Evolutionary conservation across 148 eudicot species (phyloP), one percentile per base, ranked within the genome.

Genomic region (Beta vulgaris): DNA sequence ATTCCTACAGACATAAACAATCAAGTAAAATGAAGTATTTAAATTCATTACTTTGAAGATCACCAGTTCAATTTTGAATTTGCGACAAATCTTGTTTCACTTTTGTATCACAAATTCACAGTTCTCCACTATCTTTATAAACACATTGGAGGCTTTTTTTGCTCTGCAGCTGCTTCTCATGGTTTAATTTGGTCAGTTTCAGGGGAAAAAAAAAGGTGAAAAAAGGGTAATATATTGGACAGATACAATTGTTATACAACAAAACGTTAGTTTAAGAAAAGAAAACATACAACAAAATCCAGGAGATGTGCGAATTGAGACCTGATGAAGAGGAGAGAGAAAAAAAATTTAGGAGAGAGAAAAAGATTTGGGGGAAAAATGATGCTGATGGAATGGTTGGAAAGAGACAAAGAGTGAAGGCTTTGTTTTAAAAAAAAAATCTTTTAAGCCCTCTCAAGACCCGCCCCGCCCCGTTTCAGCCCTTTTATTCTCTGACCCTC

Each of bases 191-290:
- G 31, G 54, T 75, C 73, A 39, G 67, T 48, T 36, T 44, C 68
- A 60, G 70, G 68, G 57, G 72, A 61, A 59, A 42, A n/a, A n/a
- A 51, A 82, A 79, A 79, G 83, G 76, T 71, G 77, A 31, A 73
- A 36, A 63, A 62, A 44, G 26, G 49, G 49, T 46, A 78, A 65
- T 66, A 48, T 28, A 51, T 62, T 60, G 79, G 25, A 65, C 44
- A 46, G 26, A 31, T 64, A 36, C 59, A 72, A n/a, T 39, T 71
- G 51, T 23, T 36, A 43, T 23, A 31, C 4, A 35, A 16, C n/a
- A 35, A 63, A 35, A 35, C n/a, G 39, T 9, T n/a, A n/a, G n/a
- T n/a, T 5, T 32, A 14, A 61, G 32, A 55, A 28, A 14, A 26
- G 25, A 69, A 76, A 76, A 29, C 37, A 44, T 19, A 57, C n/a